Evolutionary conservation across 202 grass and related monocot genomes (phyloP).

Genomic region (Carex sylvatica): DNA sequence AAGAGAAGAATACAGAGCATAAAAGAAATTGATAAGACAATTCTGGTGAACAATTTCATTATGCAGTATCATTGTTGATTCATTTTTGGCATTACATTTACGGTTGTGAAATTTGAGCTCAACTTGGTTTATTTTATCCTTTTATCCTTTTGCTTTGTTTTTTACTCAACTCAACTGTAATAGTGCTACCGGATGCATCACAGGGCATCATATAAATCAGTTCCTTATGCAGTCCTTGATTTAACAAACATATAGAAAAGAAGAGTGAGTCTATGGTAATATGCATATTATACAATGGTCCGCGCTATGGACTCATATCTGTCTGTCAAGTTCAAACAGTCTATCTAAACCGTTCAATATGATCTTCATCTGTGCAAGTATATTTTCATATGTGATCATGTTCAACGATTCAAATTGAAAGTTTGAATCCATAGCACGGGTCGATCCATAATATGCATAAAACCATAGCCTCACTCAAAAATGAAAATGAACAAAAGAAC

Average conservation of each 20-base stretch:
- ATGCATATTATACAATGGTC: too few species aligned
- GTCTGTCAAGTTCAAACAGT: too few species aligned
- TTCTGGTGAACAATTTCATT: neutral
- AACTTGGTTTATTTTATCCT: constrained; percentile 19
- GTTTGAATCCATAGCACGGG: too few species aligned
- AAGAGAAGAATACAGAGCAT: constrained; percentile 22
- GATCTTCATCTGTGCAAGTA: too few species aligned
- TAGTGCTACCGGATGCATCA: neutral
- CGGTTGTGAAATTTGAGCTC: neutral
- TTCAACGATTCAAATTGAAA: too few species aligned
- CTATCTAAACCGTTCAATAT: too few species aligned
- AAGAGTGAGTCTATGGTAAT: neutral
- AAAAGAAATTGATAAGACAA: constrained; percentile 14
- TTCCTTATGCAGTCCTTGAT: neutral
- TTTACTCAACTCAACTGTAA: neutral
- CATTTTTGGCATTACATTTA: neutral
- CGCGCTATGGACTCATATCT: too few species aligned
- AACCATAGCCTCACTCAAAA: too few species aligned
- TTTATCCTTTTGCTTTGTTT: neutral
- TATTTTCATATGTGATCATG: too few species aligned
- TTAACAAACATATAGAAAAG: constrained; percentile 3
- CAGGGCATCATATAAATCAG: constrained; percentile 13
- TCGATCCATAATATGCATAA: too few species aligned
- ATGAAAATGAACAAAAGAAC: neutral
- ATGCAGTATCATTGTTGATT: neutral